phyloP scores from a whole-genome alignment of 2,329 filamentous ascomycete species.

The Sporothrix euskadiensis region DNA sequence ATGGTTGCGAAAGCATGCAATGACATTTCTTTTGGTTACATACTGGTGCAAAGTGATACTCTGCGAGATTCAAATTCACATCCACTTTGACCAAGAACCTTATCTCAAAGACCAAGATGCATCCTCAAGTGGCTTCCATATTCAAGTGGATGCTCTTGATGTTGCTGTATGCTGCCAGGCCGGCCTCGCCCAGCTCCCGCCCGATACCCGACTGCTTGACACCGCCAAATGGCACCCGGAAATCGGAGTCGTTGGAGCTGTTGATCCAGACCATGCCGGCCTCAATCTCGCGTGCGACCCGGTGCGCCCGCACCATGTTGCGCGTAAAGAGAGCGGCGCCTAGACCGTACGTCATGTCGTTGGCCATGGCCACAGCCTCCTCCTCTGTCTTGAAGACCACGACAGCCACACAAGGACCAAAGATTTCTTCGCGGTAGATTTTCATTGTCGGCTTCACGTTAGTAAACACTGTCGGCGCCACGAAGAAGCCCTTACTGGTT shows the following conservation, averaged over 20 bases:
- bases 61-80: background rate
- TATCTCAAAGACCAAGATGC: too few species aligned
- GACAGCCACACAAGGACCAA: constrained; percentile 59
- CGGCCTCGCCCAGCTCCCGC: constrained; percentile 49
- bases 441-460: constrained; percentile 29
- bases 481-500: constrained; percentile 30
- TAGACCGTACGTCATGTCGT: constrained; percentile 58
- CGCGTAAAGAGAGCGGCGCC: constrained; percentile 57
- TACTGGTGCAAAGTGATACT: background rate
- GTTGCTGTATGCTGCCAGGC: constrained; percentile 46
- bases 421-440: constrained; percentile 55
- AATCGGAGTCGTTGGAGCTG: constrained; percentile 31
- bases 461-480: constrained; percentile 33
- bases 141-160: constrained; percentile 41
- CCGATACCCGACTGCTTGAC: constrained; percentile 63
- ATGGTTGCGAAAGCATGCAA: background rate
- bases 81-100: background rate
- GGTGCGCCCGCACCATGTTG: constrained; percentile 49
- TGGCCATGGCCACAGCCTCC: constrained; percentile 52
- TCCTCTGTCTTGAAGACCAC: constrained; percentile 54
- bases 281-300: constrained; percentile 54
- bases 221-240: constrained; percentile 40
- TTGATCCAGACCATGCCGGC: constrained; percentile 55
- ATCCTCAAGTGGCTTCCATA: constrained; percentile 18
- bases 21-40: background rate